Evolutionary conservation across 768 basidiomycete species (phyloP).

Genomic region (Phallus indusiatus): DNA sequence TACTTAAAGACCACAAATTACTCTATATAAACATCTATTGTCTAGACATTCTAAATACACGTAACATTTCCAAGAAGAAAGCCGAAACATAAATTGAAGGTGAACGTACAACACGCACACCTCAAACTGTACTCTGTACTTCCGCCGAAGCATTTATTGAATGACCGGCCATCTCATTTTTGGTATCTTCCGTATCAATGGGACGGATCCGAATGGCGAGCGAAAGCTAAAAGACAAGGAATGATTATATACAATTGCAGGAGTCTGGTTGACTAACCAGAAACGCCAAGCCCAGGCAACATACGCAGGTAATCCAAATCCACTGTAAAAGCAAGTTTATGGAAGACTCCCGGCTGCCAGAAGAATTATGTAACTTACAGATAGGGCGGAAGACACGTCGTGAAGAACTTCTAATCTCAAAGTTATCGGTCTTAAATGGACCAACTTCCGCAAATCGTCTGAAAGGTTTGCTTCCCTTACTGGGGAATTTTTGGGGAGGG

Average conservation of each 20-base stretch:
- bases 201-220: conserved; percentile 1
- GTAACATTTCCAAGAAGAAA: too few species aligned
- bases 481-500: conserved; percentile 39
- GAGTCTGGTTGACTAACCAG: conserved; percentile 32
- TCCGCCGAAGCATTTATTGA: background rate
- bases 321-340: conserved; percentile 29
- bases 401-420: conserved; percentile 39
- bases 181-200: conserved; percentile 15
- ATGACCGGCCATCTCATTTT: conserved; percentile 12
- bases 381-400: conserved; percentile 52
- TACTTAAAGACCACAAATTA: too few species aligned
- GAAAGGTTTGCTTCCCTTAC: conserved; percentile 34
- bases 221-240: background rate
- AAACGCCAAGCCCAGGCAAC: conserved; percentile 56
- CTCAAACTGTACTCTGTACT: background rate
- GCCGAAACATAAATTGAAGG: too few species aligned
- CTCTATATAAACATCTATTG: too few species aligned
- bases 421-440: conserved; percentile 34
- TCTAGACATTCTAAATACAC: too few species aligned
- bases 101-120: too few species aligned
- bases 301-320: conserved; percentile 67
- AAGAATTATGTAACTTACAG: conserved; percentile 30
- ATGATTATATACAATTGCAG: background rate
- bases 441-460: conserved; percentile 40
- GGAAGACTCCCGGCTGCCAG: conserved; percentile 7